phyloP scores from a whole-genome alignment of 306 rosid genomes.

The Vigna nakashimae region DNA sequence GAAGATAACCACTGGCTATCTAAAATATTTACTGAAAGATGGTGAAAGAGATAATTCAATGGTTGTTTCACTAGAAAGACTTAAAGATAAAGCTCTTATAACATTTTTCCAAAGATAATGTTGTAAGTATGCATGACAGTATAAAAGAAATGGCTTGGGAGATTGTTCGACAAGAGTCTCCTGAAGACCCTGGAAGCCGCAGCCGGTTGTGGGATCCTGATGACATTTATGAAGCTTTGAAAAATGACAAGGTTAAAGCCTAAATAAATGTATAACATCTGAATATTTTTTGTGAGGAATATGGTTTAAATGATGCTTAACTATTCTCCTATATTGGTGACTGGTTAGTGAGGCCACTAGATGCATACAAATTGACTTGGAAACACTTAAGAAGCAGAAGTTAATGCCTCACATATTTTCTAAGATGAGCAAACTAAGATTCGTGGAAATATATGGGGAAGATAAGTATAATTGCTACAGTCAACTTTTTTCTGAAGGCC shows the following conservation, averaged over 20 bases:
- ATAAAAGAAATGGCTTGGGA: background rate
- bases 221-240: background rate
- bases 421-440: background rate
- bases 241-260: background rate
- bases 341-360: too few relatives aligned
- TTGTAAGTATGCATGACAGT: too few relatives aligned
- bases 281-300: too few relatives aligned
- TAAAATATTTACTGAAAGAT: background rate
- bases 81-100: too few relatives aligned
- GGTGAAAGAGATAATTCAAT: too few relatives aligned
- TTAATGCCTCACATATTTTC: background rate
- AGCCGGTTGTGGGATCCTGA: background rate
- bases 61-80: too few relatives aligned
- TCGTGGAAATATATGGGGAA: background rate
- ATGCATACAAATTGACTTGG: too few relatives aligned
- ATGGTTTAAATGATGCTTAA: too few relatives aligned
- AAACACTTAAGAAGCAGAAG: background rate
- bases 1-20: background rate
- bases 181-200: background rate
- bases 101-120: background rate
- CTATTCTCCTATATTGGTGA: too few relatives aligned
- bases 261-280: too few relatives aligned
- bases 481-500: background rate
- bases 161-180: background rate
- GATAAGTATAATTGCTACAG: background rate